Evolutionary conservation across 2,329 filamentous ascomycete genomes (phyloP).

Genomic region (Colletotrichum caudatum): DNA sequence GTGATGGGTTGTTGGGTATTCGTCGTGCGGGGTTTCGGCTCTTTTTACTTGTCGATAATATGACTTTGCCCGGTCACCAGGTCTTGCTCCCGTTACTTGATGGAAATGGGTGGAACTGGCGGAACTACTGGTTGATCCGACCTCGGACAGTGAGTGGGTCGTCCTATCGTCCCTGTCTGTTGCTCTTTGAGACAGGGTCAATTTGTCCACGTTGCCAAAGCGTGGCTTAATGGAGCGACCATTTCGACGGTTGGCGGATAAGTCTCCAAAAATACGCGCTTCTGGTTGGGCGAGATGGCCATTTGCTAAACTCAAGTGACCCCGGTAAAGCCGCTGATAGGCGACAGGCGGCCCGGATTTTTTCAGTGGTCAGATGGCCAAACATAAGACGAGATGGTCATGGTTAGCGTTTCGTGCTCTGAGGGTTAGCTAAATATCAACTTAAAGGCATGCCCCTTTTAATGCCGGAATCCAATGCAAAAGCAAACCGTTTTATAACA

Average conservation of each 20-base stretch:
- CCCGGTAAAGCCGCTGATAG: slow-evolving; percentile 41
- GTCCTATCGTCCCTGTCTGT: slow-evolving; percentile 14
- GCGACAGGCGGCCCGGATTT: slow-evolving; percentile 27
- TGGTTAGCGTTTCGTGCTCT: slow-evolving; percentile 18
- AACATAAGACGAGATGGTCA: slow-evolving; percentile 26
- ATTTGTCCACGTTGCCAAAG: slow-evolving; percentile 26
- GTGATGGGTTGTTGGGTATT: slow-evolving; percentile 10
- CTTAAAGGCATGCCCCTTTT: not conserved
- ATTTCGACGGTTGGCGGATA: slow-evolving; percentile 25
- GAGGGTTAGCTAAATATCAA: slow-evolving; percentile 15
- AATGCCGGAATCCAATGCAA: not conserved
- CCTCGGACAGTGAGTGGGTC: slow-evolving; percentile 40
- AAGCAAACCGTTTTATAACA: not conserved
- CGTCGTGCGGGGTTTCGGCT: slow-evolving; percentile 38
- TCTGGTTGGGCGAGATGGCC: slow-evolving; percentile 36
- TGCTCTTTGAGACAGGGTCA: slow-evolving; percentile 27
- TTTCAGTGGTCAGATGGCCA: slow-evolving; percentile 30
- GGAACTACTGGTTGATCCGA: slow-evolving; percentile 42
- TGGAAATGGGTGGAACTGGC: slow-evolving; percentile 34
- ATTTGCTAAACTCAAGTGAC: slow-evolving; percentile 15
- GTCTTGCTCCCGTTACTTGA: slow-evolving; percentile 29
- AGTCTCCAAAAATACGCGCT: slow-evolving; percentile 14
- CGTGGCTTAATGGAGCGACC: slow-evolving; percentile 18
- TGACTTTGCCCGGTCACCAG: slow-evolving; percentile 32
- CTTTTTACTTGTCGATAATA: slow-evolving; percentile 24